A percentile compares a stretch with the other conserved stretches of the same genome.
These are phyloP conservation scores for Casuarina equisetifolia DNA, from an alignment of 306 rosid genomes.

Conservation along the genomic window DNA sequence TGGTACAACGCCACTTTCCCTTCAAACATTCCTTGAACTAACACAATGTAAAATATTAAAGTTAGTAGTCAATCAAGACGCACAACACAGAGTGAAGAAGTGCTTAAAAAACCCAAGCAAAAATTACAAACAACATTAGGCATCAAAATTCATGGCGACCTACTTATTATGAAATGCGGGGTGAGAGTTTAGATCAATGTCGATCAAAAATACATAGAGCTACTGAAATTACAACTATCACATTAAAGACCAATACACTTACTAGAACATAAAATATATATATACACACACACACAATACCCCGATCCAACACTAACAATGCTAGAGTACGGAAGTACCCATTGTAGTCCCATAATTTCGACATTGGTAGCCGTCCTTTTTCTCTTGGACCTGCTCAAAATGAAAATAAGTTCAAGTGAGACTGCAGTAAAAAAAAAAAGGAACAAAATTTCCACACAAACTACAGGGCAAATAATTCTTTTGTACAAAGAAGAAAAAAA, in stretches of 20 bases:
- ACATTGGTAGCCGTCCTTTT: constrained; percentile 45
- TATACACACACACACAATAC: not conserved
- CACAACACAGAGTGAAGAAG: not conserved
- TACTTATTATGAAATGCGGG: not conserved
- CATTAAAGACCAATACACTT: not conserved
- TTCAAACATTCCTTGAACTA: constrained; percentile 33
- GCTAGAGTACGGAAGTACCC: constrained; percentile 28
- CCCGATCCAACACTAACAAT: not conserved
- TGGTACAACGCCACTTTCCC: constrained; percentile 50
- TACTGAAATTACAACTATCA: not conserved
- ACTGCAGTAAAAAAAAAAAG: constrained; percentile 19
- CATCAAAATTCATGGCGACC: not conserved
- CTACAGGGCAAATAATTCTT: not conserved
- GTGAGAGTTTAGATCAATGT: not conserved
- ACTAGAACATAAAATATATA: not conserved
- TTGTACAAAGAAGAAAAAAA: not conserved
- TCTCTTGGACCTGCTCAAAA: constrained; percentile 55
- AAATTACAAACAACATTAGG: not conserved
- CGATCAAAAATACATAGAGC: not conserved
- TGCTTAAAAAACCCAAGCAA: too few species aligned
- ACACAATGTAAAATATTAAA: constrained; percentile 11
- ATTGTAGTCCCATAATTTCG: constrained; percentile 38
- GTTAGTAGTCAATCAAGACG: not conserved
- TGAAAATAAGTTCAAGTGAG: not conserved
- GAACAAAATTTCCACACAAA: constrained; percentile 12